These are phyloP conservation scores for Mycena kentingensis DNA, from an alignment of 768 basidiomycete genomes.

Conservation along the genomic window DNA sequence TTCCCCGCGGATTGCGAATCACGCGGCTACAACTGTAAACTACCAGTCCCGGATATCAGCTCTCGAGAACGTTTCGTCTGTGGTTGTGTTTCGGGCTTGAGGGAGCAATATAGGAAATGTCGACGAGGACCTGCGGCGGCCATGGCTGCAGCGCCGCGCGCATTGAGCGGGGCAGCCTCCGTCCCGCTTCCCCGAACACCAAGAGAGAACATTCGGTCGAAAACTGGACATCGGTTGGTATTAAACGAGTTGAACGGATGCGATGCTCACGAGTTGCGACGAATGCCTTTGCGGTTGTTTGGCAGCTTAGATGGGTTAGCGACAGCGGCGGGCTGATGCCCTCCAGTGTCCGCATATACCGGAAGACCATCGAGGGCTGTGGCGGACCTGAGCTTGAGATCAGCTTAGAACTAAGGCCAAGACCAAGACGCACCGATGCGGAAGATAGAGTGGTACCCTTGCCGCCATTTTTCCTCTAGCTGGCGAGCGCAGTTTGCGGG, in stretches of 20 bases:
- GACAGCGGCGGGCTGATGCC: conserved; percentile 87
- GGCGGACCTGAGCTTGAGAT: conserved; percentile 59
- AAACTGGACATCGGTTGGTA: conserved; percentile 51
- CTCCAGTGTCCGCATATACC: conserved; percentile 88
- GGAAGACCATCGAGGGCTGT: conserved; percentile 90
- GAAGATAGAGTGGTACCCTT: conserved; percentile 84
- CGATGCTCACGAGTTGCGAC: conserved; percentile 70
- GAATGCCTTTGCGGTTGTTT: conserved; percentile 87
- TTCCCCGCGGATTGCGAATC: no score
- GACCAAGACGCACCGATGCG: conserved; percentile 64
- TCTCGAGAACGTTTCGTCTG: conserved; percentile 51
- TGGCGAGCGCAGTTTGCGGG: conserved; percentile 73
- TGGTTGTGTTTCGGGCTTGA: conserved; percentile 60
- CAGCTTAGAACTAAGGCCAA: neutral
- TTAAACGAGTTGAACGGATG: neutral
- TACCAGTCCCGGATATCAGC: conserved; percentile 10
- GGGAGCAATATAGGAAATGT: conserved; percentile 81
- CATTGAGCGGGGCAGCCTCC: conserved; percentile 60
- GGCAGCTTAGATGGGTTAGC: conserved; percentile 85
- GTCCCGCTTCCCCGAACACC: conserved; percentile 78
- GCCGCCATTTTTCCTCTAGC: conserved; percentile 92
- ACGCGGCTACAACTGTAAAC: no score
- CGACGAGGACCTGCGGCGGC: conserved; percentile 72
- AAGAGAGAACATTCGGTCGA: conserved; percentile 87
- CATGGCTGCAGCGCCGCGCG: conserved; percentile 65